Conservation (phyloP, 73 alveolate genomes). For the Paramecium pentaurelia region DNA sequence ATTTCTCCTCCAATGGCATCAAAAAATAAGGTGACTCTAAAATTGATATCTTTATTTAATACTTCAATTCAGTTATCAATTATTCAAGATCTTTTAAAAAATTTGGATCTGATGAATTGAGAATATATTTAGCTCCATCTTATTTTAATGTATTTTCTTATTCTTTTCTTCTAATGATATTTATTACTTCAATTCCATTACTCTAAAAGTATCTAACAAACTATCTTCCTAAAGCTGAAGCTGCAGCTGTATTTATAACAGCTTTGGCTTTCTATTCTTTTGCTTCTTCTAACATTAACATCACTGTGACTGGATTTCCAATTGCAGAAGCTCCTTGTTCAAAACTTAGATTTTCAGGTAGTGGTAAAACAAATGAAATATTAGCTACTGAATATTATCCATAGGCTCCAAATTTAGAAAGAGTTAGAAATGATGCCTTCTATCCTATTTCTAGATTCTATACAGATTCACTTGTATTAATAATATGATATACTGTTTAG, state of each 20-base stretch:
- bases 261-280: constrained; percentile 48
- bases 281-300: constrained; percentile 24
- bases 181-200: constrained; percentile 65
- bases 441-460: neutral
- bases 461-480: neutral
- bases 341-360: neutral
- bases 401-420: neutral
- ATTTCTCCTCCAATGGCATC: constrained; percentile 76
- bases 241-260: constrained; percentile 73
- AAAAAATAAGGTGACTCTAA: constrained; percentile 67
- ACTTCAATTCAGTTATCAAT: constrained; percentile 55
- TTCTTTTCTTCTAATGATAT: constrained; percentile 75
- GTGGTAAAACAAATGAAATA: neutral
- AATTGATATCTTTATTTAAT: neutral
- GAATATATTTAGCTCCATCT: constrained; percentile 67
- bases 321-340: constrained; percentile 9
- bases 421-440: neutral
- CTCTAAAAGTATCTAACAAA: constrained; percentile 56
- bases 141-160: constrained; percentile 52
- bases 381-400: neutral
- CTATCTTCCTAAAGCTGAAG: constrained; percentile 77
- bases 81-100: constrained; percentile 67
- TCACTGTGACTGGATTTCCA: constrained; percentile 50
- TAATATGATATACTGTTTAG: constrained; percentile 53
- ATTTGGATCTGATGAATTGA: constrained; percentile 61